phyloP scores from a whole-genome alignment of 2,329 filamentous ascomycete species.

The Exophiala alcalophila region DNA sequence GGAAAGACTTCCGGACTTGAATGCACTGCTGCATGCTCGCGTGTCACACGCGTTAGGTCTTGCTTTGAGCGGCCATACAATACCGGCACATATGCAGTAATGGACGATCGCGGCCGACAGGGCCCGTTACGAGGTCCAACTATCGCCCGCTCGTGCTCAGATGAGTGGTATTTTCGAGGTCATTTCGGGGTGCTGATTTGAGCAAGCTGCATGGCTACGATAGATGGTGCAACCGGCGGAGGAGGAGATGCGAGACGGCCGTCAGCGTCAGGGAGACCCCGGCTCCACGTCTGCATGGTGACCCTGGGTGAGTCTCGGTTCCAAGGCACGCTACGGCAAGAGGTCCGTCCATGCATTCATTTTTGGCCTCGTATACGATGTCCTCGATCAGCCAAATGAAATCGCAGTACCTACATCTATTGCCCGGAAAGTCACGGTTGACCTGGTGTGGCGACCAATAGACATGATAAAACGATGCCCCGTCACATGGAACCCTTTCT shows the following conservation, averaged over 20 bases:
- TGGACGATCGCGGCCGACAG: constrained; percentile 4
- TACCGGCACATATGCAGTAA: too few relatives aligned
- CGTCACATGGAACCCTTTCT: constrained; percentile 10
- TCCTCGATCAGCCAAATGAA: too few relatives aligned
- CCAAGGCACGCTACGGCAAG: too few relatives aligned
- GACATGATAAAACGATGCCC: background rate
- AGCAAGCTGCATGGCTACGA: constrained; percentile 15
- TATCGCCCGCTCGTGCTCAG: constrained; percentile 15
- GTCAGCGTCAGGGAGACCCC: constrained; percentile 1
- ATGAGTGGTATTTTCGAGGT: constrained; percentile 16
- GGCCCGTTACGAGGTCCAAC: background rate
- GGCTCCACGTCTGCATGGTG: too few relatives aligned
- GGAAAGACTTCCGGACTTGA: background rate
- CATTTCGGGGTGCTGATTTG: constrained; percentile 1
- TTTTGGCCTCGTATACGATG: too few relatives aligned
- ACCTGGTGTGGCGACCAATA: constrained; percentile 3
- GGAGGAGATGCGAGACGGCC: too few relatives aligned
- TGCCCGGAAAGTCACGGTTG: constrained; percentile 12
- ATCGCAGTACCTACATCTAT: too few relatives aligned
- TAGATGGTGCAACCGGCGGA: constrained; percentile 5
- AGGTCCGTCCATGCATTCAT: too few relatives aligned
- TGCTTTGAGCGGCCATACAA: too few relatives aligned
- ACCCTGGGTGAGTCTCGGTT: too few relatives aligned
- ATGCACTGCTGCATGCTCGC: constrained; percentile 7
- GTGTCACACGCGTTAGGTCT: too few relatives aligned